These are phyloP conservation scores for Globisporangium sylvaticum DNA, from an alignment of 352 stramenopile species.

Conservation along the genomic window DNA sequence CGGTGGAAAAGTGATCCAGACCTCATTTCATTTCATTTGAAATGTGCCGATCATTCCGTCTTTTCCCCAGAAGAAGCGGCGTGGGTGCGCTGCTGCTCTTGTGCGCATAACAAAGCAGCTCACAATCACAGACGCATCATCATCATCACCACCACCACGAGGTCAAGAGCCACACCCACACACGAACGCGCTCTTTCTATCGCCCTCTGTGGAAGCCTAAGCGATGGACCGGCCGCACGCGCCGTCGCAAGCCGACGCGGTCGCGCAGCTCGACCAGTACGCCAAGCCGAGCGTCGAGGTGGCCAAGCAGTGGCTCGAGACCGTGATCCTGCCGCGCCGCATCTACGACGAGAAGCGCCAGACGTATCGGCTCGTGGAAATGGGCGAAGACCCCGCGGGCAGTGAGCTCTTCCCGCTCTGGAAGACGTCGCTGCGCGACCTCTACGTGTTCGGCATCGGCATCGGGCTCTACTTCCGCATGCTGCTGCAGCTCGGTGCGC, in stretches of 20 bases:
- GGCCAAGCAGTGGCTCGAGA: slow-evolving; percentile 46
- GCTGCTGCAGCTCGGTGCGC: slow-evolving; percentile 45
- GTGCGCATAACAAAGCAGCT: neutral
- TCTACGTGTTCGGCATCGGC: slow-evolving; percentile 71
- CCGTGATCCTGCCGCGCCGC: slow-evolving; percentile 55
- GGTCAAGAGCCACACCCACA: neutral
- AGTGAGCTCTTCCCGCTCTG: slow-evolving; percentile 65
- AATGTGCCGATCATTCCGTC: neutral
- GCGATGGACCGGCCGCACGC: slow-evolving; percentile 13
- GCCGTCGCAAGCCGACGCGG: slow-evolving; percentile 7
- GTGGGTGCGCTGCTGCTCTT: neutral
- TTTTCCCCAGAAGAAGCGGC: neutral
- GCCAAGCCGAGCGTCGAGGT: slow-evolving; percentile 35
- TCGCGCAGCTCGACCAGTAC: slow-evolving; percentile 28
- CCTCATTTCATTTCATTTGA: neutral
- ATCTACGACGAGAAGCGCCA: slow-evolving; percentile 34
- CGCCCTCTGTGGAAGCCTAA: neutral
- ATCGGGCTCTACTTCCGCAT: slow-evolving; percentile 79
- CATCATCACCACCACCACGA: neutral
- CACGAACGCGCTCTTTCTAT: neutral
- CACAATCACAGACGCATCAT: neutral
- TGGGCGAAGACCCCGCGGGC: slow-evolving; percentile 49
- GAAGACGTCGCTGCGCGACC: slow-evolving; percentile 47
- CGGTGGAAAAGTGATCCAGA: neutral
- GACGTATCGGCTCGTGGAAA: slow-evolving; percentile 54